These are phyloP conservation scores for Pseudogymnoascus sp. DNA, from an alignment of 2,329 filamentous ascomycete genomes.

Conservation along the genomic window DNA sequence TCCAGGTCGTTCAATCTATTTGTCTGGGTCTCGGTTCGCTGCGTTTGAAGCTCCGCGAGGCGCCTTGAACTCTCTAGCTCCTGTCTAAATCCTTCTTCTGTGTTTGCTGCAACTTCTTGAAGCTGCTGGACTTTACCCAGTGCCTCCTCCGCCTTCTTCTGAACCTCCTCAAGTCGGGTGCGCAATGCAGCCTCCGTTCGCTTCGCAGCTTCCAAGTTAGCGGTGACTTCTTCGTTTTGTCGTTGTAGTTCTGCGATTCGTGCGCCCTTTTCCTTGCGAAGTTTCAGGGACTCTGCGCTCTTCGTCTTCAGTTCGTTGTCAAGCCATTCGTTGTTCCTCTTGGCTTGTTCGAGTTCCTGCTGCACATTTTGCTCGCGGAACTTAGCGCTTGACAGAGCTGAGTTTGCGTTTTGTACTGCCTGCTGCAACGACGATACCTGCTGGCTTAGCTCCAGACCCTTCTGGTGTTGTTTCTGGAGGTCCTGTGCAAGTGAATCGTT, in stretches of 20 bases:
- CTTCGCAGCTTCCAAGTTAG: conserved; percentile 67
- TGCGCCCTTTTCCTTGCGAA: conserved; percentile 88
- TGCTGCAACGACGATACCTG: conserved; percentile 78
- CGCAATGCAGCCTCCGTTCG: conserved; percentile 74
- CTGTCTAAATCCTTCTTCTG: conserved; percentile 78
- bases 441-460: conserved; percentile 73
- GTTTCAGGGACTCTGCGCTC: conserved; percentile 76
- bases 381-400: conserved; percentile 69
- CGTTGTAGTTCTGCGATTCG: conserved; percentile 83
- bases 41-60: conserved; percentile 72
- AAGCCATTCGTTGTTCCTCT: conserved; percentile 88
- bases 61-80: conserved; percentile 76
- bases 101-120: conserved; percentile 70
- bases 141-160: conserved; percentile 78
- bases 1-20: conserved; percentile 64
- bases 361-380: conserved; percentile 85
- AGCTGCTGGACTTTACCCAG: conserved; percentile 76
- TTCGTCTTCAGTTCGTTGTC: conserved; percentile 89
- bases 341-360: conserved; percentile 82
- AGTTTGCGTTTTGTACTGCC: conserved; percentile 71
- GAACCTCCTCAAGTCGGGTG: conserved; percentile 71
- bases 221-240: conserved; percentile 74
- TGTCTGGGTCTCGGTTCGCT: conserved; percentile 65
- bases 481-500: conserved; percentile 83
- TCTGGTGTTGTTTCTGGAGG: conserved; percentile 79